Evolutionary conservation across 2,329 filamentous ascomycete genomes (phyloP).

Genomic region (Fusarium buxicola): DNA sequence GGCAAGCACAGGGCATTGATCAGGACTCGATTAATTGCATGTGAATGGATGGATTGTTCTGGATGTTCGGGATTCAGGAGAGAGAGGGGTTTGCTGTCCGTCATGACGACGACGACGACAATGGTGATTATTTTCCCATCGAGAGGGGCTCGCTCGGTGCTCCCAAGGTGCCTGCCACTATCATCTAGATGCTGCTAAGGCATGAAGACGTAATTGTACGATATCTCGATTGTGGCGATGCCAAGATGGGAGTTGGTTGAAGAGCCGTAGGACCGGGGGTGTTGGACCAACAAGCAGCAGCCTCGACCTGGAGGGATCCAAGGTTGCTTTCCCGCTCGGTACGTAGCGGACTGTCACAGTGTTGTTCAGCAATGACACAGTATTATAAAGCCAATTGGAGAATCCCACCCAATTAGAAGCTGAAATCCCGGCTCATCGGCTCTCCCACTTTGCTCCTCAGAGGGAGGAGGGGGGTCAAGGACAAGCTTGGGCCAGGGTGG

Average conservation of each 20-base stretch:
- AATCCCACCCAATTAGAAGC: slow-evolving; percentile 34
- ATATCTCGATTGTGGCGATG: slow-evolving; percentile 43
- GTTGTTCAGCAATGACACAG: slow-evolving; percentile 26
- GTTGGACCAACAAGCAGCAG: slow-evolving; percentile 1
- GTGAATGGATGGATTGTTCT: slow-evolving; percentile 9
- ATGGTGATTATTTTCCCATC: not conserved
- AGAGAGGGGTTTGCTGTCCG: not conserved
- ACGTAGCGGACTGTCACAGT: slow-evolving; percentile 30
- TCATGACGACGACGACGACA: not conserved
- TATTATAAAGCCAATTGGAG: slow-evolving; percentile 39
- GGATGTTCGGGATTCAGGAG: not conserved
- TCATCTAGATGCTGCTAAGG: slow-evolving; percentile 14
- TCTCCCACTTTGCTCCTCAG: slow-evolving; percentile 23
- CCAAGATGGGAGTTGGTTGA: slow-evolving; percentile 37
- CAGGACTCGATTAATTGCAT: not conserved
- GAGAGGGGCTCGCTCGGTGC: not conserved
- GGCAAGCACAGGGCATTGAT: slow-evolving; percentile 6
- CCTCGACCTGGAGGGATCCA: not conserved
- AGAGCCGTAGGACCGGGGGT: slow-evolving; percentile 21
- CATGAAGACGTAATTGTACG: slow-evolving; percentile 32
- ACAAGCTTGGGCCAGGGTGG: not conserved
- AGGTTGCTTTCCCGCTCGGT: slow-evolving; percentile 26
- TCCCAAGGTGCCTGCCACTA: not conserved
- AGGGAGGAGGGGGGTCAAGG: not conserved
- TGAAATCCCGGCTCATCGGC: slow-evolving; percentile 30